Base-by-base conservation (phyloP, 805 yeast species). In the Sungouiozyma ichnusensis region DNA sequence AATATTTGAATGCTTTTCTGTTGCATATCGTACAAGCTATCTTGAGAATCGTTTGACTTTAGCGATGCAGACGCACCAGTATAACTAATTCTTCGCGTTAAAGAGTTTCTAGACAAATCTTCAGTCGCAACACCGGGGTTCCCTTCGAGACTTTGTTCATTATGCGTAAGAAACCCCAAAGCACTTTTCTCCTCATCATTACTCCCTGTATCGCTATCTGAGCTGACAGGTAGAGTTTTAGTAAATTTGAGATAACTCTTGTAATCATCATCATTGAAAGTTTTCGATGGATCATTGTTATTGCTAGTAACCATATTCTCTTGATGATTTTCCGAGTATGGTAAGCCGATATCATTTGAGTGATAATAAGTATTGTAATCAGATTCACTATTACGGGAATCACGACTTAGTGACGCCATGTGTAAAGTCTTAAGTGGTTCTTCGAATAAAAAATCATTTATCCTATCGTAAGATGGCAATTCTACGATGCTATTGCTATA, bases 1-100 rank as follows among this genome's bases (percentile, higher is more conserved):
- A 33, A 45, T 16, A 52, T 37, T 40, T 54, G 55, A 15, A 44
- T 20, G 7, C 42, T 54, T 40, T 53, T 55, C 20, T 37, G 43
- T 2, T 45, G 15, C 13, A 32, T 40, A 35, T 42, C 31, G 16
- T 39, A 37, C 16, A 18, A 14, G 13, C 19, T 29, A 15, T 31
- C 35, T 24, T 24, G 29, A 24, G 29, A 24, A 6, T 24, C 29
- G 11, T 24, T 24, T 24, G 29, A 24, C 11, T 24, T 24, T 24
- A 24, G 11, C 11, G 29, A 24, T 6, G 2, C 15, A 4, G 35
- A 16, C 1, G 36, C 29, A 3, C 15, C 16, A 33, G 33, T 24
- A 2, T 33, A 24, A 24, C 36, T 38, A 3, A 40, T 34, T 15
- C 42, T 31, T 20, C 37, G 35, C 7, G 39, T 42, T 24, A 24